Evolutionary conservation across 192 early-diverging fungal genomes (phyloP), one percentile per base, ranked within the genome.

Genomic region (Umbelopsis sp.): DNA sequence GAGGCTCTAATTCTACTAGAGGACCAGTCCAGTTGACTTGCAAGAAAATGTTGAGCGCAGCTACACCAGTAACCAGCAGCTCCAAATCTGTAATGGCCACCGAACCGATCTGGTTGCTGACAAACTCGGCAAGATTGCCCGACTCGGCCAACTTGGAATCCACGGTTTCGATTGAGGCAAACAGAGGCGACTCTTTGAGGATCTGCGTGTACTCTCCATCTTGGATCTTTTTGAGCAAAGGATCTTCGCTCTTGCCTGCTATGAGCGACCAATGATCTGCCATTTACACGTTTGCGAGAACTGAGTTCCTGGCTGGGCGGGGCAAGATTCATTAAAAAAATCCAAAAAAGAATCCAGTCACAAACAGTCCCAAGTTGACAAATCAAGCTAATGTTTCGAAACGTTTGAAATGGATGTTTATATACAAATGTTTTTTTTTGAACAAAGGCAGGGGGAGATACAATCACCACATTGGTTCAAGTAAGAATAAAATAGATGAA

Each of bases 1-100:
- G 75, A 0, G 88, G 75, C 66, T 91, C 86, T 9, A 91, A 75
- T 11, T 77, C 75, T 12, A 96, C 49, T 7, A 81, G 72, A 8
- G 96, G 96, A 5, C 96, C 96, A 1, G 96, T 98, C 93, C 93
- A 97, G 66, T 86, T 88, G 37, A 84, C 81, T 81, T 98, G 95
- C 20, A 95, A 71, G 82, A 98, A 98, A 20, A 86, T 80, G 33
- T 89, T 88, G n/a, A 98, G 81, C 37, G 84, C 84, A 1, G 91
- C 90, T 22, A 89, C 84, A 44, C 84, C 93, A 12, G 95, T 71
- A 22, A 68, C 68, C 22, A 91, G 77, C 12, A 92, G 55, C 18
- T 82, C 66, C 45, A 84, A 53, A 11, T 64, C 27, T 18, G 49
- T 51, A 4, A 33, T 22, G 11, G 21, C 11, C 10, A 61, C 55